Evolutionary conservation across 2,329 filamentous ascomycete genomes (phyloP).

Genomic region (Alternaria rosae): DNA sequence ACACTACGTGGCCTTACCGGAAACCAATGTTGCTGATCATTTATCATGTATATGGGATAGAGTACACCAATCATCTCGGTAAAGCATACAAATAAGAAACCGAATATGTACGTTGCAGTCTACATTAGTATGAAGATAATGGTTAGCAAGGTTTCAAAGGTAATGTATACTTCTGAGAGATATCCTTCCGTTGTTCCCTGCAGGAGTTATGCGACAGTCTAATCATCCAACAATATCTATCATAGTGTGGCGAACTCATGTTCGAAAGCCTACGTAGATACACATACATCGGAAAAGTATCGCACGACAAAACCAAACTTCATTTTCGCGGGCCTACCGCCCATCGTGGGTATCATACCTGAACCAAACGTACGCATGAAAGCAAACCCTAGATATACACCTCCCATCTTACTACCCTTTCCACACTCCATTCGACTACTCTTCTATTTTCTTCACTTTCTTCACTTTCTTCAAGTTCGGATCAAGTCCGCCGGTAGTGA

Average conservation of each 20-base stretch:
- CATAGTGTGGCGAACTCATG: not conserved
- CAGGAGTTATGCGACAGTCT: not conserved
- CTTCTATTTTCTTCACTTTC: not conserved
- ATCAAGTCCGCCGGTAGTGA: not conserved
- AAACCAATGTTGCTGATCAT: not conserved
- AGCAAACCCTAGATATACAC: not conserved
- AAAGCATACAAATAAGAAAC: not conserved
- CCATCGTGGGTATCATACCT: not conserved
- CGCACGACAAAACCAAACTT: not conserved
- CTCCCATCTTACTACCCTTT: not conserved
- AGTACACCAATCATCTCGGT: not conserved
- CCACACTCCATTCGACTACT: not conserved
- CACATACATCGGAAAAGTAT: not conserved
- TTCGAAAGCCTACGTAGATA: not conserved
- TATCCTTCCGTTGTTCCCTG: not conserved
- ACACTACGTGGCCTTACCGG: rapidly evolving
- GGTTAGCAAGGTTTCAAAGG: not conserved
- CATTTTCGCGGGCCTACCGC: not conserved
- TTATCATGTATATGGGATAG: not conserved
- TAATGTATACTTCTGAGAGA: not conserved
- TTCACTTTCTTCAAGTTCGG: not conserved
- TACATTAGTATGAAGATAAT: not conserved
- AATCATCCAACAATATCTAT: not conserved
- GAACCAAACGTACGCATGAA: not conserved
- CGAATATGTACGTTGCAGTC: not conserved